phyloP scores from a whole-genome alignment of 805 yeast genomes.

The Hanseniaspora hatyaiensis region DNA sequence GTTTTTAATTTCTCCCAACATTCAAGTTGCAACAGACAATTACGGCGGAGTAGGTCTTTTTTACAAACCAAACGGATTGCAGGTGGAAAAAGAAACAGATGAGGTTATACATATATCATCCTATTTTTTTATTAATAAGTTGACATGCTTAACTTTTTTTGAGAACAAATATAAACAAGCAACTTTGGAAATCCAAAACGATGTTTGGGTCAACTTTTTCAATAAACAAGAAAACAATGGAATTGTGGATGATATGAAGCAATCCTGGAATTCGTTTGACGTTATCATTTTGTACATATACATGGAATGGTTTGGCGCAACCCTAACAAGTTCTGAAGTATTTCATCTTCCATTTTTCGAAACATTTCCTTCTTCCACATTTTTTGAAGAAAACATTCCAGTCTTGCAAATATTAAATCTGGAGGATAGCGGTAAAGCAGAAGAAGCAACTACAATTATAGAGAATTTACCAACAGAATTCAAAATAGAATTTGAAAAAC shows the following conservation, averaged over 20 bases:
- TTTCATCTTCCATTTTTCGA: conserved; percentile 10
- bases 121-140: conserved; percentile 6
- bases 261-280: conserved; percentile 6
- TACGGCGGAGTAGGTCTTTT: conserved; percentile 16
- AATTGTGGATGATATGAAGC: neutral
- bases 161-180: neutral
- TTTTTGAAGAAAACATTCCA: conserved; percentile 7
- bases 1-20: conserved; percentile 1
- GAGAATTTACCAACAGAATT: conserved; percentile 3
- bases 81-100: neutral
- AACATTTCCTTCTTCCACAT: conserved; percentile 4
- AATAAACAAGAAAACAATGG: no score
- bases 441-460: neutral
- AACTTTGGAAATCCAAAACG: no score
- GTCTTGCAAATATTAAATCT: conserved; percentile 2
- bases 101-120: conserved; percentile 12
- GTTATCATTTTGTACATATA: conserved; percentile 8
- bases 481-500: conserved; percentile 3
- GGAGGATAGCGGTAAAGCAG: neutral
- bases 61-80: neutral
- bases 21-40: conserved; percentile 3
- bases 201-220: no score
- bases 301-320: conserved; percentile 11
- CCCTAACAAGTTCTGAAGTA: no score
- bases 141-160: conserved; percentile 11